Evolutionary conservation across 1,139 yeast species (phyloP).

Genomic region (Hansenula sp.): DNA sequence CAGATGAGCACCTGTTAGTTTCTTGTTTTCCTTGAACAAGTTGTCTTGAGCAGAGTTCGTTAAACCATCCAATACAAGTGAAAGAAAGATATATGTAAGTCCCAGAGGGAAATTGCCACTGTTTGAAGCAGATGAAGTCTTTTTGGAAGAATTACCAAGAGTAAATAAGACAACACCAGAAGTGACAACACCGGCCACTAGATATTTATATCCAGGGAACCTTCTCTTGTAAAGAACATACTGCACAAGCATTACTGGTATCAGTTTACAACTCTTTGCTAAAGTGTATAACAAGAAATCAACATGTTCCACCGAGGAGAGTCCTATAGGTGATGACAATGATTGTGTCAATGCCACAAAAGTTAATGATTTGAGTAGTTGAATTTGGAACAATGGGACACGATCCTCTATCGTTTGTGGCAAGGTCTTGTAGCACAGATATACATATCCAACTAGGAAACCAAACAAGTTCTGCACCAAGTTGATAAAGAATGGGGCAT

Average conservation of each 20-base stretch:
- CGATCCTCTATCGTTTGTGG: slow-evolving; percentile 10
- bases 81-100: slow-evolving; percentile 48
- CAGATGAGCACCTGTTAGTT: slow-evolving; percentile 74
- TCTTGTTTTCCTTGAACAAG: slow-evolving; percentile 48
- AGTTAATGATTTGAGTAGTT: slow-evolving; percentile 40
- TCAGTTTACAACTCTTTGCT: slow-evolving; percentile 89
- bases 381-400: slow-evolving; percentile 17
- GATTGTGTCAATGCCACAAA: slow-evolving; percentile 77
- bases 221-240: slow-evolving; percentile 63
- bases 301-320: slow-evolving; percentile 73
- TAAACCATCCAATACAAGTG: slow-evolving; percentile 82
- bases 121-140: slow-evolving; percentile 21
- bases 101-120: slow-evolving; percentile 49
- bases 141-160: slow-evolving; percentile 27
- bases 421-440: slow-evolving; percentile 40
- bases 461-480: slow-evolving; percentile 74
- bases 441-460: slow-evolving; percentile 58
- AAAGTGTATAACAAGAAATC: slow-evolving; percentile 81
- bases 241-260: slow-evolving; percentile 89
- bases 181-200: slow-evolving; percentile 75
- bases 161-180: slow-evolving; percentile 81
- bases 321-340: slow-evolving; percentile 76
- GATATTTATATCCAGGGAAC: slow-evolving; percentile 74
- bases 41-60: slow-evolving; percentile 94
- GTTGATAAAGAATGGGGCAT: slow-evolving; percentile 75